A percentile compares a stretch with the other conserved stretches of the same genome.
Evolutionary conservation across 768 basidiomycete species (phyloP).

Genomic region (Chlorophyllum brunneum): DNA sequence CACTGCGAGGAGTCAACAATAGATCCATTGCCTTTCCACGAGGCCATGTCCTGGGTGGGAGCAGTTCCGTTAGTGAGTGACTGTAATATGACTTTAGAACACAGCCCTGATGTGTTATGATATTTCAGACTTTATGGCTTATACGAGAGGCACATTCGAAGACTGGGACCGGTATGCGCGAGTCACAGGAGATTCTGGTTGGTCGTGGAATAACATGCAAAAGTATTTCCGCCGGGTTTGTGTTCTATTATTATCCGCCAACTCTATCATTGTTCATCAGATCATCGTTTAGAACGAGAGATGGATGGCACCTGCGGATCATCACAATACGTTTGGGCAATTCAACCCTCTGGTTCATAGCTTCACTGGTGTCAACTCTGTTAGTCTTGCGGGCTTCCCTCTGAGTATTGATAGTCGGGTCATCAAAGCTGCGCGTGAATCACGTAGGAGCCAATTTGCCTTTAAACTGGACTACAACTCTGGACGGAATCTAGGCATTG

Average conservation of each 20-base stretch:
- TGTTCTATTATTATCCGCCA: neutral
- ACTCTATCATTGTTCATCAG: neutral
- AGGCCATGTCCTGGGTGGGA: slow-evolving; percentile 25
- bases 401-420: slow-evolving; percentile 25
- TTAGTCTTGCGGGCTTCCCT: slow-evolving; percentile 26
- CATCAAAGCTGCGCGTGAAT: slow-evolving; percentile 11
- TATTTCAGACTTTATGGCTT: slow-evolving; percentile 23
- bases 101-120: neutral
- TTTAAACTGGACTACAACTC: slow-evolving; percentile 14
- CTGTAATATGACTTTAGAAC: slow-evolving; percentile 9
- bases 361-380: slow-evolving; percentile 23
- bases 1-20: slow-evolving; percentile 21
- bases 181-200: slow-evolving; percentile 42
- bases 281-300: slow-evolving; percentile 21
- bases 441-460: slow-evolving; percentile 11
- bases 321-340: slow-evolving; percentile 28
- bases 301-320: slow-evolving; percentile 25
- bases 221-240: slow-evolving; percentile 26
- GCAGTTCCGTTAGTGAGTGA: slow-evolving; percentile 26
- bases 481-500: slow-evolving; percentile 10
- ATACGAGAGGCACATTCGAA: slow-evolving; percentile 31
- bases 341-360: slow-evolving; percentile 32
- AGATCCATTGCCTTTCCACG: slow-evolving; percentile 21
- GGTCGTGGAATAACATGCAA: slow-evolving; percentile 35
- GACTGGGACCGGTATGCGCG: slow-evolving; percentile 54